A percentile compares a stretch with the other conserved stretches of the same genome.
phyloP scores from a whole-genome alignment of 164 flowering plant species.

The Taxillus chinensis region DNA sequence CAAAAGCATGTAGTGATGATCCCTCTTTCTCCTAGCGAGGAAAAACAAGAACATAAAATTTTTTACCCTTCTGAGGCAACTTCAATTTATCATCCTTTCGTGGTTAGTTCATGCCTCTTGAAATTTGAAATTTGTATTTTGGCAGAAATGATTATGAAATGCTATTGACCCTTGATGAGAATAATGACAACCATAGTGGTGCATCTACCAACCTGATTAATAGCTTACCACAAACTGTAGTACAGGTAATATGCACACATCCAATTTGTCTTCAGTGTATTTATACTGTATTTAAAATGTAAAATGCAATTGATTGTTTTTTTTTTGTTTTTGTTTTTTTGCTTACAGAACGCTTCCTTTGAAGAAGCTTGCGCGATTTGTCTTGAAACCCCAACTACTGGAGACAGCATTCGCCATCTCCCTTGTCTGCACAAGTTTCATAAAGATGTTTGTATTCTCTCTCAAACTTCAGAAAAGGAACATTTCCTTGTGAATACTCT shows the following conservation, averaged over 20 bases:
- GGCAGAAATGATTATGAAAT: constrained; percentile 90
- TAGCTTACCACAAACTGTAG: constrained; percentile 64
- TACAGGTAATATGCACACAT: constrained; percentile 40
- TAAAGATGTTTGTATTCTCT: constrained; percentile 55
- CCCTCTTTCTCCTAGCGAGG: too few relatives aligned
- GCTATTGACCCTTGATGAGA: constrained; percentile 82
- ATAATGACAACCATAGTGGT: constrained; percentile 58
- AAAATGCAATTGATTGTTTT: background rate
- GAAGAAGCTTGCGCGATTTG: constrained; percentile 86
- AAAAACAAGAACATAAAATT: too few relatives aligned
- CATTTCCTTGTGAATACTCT: background rate
- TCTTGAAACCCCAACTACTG: constrained; percentile 67
- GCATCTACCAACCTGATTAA: constrained; percentile 56
- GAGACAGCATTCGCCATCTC: constrained; percentile 84
- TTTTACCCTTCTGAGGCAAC: too few relatives aligned
- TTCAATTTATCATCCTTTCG: too few relatives aligned
- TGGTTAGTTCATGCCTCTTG: background rate
- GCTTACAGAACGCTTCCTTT: constrained; percentile 38
- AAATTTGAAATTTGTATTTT: background rate
- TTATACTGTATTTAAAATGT: too few relatives aligned
- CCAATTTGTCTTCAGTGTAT: background rate
- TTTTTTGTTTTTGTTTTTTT: background rate
- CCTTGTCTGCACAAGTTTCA: constrained; percentile 98
- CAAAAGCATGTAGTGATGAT: too few relatives aligned
- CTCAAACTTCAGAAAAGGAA: background rate